These are phyloP conservation scores for Trapa bicornis DNA, from an alignment of 345 rosid genomes.

Conservation along the genomic window DNA sequence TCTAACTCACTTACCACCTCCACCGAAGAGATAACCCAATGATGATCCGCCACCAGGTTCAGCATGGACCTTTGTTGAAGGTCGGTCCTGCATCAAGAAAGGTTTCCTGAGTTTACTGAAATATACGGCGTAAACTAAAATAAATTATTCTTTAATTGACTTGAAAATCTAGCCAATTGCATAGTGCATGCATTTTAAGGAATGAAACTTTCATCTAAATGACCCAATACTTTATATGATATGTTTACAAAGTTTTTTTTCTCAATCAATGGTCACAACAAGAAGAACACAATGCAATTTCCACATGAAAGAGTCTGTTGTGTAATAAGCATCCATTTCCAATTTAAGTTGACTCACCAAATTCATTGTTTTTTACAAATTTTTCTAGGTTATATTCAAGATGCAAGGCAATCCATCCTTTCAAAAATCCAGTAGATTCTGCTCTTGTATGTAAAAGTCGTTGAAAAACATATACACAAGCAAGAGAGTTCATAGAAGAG, in stretches of 20 bases:
- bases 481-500: background rate
- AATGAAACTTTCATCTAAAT: background rate
- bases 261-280: background rate
- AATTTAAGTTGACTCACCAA: background rate
- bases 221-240: background rate
- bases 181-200: background rate
- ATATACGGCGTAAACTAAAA: background rate
- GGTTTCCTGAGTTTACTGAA: background rate
- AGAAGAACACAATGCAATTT: background rate
- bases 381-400: background rate
- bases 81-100: constrained; percentile 12
- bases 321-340: background rate
- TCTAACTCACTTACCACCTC: constrained; percentile 9
- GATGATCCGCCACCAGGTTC: constrained; percentile 17
- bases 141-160: background rate
- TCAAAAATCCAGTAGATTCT: background rate
- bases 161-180: background rate
- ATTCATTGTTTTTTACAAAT: background rate
- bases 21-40: constrained; percentile 14
- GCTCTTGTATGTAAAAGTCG: no score
- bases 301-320: background rate
- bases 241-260: background rate
- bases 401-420: background rate
- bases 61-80: constrained; percentile 14
- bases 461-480: background rate